phyloP scores from a whole-genome alignment of 129 eudicot genomes.

The Helianthus tuberosus region DNA sequence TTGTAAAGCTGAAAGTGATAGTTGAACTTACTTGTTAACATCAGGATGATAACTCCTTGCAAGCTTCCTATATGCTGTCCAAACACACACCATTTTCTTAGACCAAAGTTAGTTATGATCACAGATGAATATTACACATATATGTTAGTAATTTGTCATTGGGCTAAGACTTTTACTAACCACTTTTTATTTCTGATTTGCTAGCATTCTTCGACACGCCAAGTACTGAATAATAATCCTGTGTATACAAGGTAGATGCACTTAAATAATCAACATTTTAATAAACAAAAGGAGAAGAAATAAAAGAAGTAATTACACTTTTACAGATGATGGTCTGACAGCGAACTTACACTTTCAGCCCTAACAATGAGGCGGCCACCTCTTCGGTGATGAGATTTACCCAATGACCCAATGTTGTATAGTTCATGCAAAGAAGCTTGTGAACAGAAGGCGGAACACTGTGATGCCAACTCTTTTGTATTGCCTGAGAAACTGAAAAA shows the following conservation, averaged over 20 bases:
- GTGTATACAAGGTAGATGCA: slow-evolving; percentile 13
- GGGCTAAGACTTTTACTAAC: slow-evolving; percentile 46
- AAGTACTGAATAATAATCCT: slow-evolving; percentile 86
- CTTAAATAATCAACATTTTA: slow-evolving; percentile 2
- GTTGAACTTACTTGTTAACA: slow-evolving; percentile 85
- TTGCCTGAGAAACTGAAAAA: slow-evolving; percentile 57
- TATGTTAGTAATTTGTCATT: background rate
- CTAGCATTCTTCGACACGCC: slow-evolving; percentile 86
- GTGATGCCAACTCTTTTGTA: slow-evolving; percentile 57
- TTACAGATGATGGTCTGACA: slow-evolving; percentile 10
- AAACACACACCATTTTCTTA: background rate
- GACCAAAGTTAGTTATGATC: slow-evolving; percentile 19
- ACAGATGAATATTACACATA: slow-evolving; percentile 12
- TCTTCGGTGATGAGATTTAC: slow-evolving; percentile 41
- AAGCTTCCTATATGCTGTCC: slow-evolving; percentile 91
- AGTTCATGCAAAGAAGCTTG: slow-evolving; percentile 51
- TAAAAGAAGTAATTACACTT: slow-evolving; percentile 1
- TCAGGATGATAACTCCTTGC: slow-evolving; percentile 97
- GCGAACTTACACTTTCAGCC: slow-evolving; percentile 72
- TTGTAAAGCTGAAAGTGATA: slow-evolving; percentile 25
- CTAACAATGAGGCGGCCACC: slow-evolving; percentile 67
- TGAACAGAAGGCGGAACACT: slow-evolving; percentile 49
- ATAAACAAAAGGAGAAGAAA: slow-evolving; percentile 4
- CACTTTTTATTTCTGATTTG: slow-evolving; percentile 94
- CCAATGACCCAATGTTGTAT: slow-evolving; percentile 40